Base-by-base conservation (phyloP, 2,329 filamentous ascomycete genomes). In the Neocatenulostroma microsporum region DNA sequence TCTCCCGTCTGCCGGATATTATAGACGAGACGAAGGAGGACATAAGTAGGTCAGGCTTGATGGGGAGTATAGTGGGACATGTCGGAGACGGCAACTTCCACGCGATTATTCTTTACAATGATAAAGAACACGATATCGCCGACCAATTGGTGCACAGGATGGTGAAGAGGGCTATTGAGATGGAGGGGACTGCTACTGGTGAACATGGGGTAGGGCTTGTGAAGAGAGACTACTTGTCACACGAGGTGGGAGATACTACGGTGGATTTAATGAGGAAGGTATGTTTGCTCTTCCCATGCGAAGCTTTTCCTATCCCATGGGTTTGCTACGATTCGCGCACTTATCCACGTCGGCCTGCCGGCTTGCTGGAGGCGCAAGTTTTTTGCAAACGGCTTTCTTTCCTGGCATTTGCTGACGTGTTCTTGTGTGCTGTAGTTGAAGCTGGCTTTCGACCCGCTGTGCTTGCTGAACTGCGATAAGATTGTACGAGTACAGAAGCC, bases 231-330 rank as follows among this genome's bases (percentile, higher is more conserved):
- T 89, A 89, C 55, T 69, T 93, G 28, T 71, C 77, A 8, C 81
- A 88, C 54, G 84, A 93, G 62, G 67, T 91, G 26, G 83, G 84
- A 10, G 68, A 77, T 57, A 68, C 63, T 10, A 85, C 84, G 0
- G 83, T 93, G 7, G 82, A 88, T 62, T 70, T 81, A 15, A 93
- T 93, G 84, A 74, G 84, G 62, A 84, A 81, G 71, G 78, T 82
- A 62, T 51, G 68, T 60, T 4, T n/a, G n/a, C n/a, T n/a, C n/a
- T n/a, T n/a, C n/a, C n/a, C n/a, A n/a, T n/a, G n/a, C n/a, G n/a
- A n/a, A n/a, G n/a, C n/a, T n/a, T n/a, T n/a, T n/a, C n/a, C n/a
- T n/a, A n/a, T n/a, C n/a, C n/a, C n/a, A n/a, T n/a, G n/a, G n/a
- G n/a, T n/a, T n/a, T n/a, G n/a, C n/a, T n/a, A n/a, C n/a, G n/a